Conservation (phyloP, 352 stramenopile genomes). For the Pythium aristosporum region DNA sequence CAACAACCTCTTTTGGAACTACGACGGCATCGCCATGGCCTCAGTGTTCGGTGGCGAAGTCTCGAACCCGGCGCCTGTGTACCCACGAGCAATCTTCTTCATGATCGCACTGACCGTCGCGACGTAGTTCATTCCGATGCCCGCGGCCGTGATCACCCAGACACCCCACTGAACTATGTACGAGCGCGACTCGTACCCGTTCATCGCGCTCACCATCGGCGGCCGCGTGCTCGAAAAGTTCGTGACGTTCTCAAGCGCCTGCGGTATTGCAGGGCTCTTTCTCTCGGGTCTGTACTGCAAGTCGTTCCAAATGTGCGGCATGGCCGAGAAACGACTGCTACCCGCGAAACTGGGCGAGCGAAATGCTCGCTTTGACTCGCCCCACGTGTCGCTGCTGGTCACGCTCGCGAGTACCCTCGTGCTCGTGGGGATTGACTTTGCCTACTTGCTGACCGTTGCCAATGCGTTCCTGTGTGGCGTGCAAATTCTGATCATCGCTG, state of each 20-base stretch:
- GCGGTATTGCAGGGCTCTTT: slow-evolving; percentile 86
- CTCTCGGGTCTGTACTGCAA: slow-evolving; percentile 89
- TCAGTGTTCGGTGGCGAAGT: slow-evolving; percentile 92
- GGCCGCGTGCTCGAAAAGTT: slow-evolving; percentile 78
- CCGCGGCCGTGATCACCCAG: slow-evolving; percentile 68
- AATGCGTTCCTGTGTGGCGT: slow-evolving; percentile 83
- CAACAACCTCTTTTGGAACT: slow-evolving; percentile 96
- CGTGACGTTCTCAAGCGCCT: slow-evolving; percentile 73
- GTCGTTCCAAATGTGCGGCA: slow-evolving; percentile 82
- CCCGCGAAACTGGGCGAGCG: slow-evolving; percentile 75
- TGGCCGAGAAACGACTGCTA: slow-evolving; percentile 82
- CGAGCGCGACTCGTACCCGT: slow-evolving; percentile 84
- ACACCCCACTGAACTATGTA: slow-evolving; percentile 65
- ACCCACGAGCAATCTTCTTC: slow-evolving; percentile 83
- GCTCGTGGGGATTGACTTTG: slow-evolving; percentile 37
- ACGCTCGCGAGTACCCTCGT: slow-evolving; percentile 32
- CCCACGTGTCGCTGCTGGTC: slow-evolving; percentile 31
- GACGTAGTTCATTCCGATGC: slow-evolving; percentile 90
- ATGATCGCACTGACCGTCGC: slow-evolving; percentile 70
- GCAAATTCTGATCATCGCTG: slow-evolving; percentile 79
- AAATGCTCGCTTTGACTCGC: slow-evolving; percentile 25
- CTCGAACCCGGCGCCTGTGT: slow-evolving; percentile 76
- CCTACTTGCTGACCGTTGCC: slow-evolving; percentile 56
- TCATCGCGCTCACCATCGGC: slow-evolving; percentile 79
- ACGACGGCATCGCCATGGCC: slow-evolving; percentile 92